These are phyloP conservation scores for Jasminum sambac DNA, from an alignment of 257 asterid genomes.

Conservation along the genomic window DNA sequence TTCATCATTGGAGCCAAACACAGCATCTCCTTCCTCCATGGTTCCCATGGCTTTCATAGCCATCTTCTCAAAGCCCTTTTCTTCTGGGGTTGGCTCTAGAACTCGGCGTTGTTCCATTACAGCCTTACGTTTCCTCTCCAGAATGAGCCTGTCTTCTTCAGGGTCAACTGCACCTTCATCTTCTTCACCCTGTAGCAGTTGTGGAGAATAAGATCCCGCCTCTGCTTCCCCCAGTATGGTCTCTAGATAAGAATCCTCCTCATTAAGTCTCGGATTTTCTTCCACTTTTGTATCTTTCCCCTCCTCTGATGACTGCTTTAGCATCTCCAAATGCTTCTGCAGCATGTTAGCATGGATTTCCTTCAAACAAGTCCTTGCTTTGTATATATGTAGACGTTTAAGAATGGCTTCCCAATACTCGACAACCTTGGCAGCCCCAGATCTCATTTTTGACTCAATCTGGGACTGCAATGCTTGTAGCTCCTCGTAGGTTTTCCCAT, in stretches of 20 bases:
- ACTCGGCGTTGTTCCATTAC: conserved; percentile 75
- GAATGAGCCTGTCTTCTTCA: conserved; percentile 77
- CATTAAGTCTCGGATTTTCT: conserved; percentile 32
- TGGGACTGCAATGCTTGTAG: conserved; percentile 61
- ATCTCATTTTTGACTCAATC: conserved; percentile 82
- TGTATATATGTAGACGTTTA: conserved; percentile 80
- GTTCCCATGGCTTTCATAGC: conserved; percentile 88
- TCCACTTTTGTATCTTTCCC: conserved; percentile 37
- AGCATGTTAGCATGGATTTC: conserved; percentile 82
- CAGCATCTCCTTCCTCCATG: conserved; percentile 87
- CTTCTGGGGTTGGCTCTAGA: conserved; percentile 68
- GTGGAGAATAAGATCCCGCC: conserved; percentile 83
- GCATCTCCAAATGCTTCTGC: conserved; percentile 36
- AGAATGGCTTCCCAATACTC: conserved; percentile 95
- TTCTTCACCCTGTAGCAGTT: conserved; percentile 69
- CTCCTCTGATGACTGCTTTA: conserved; percentile 64
- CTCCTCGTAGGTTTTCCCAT: conserved; percentile 68
- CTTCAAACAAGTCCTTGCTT: conserved; percentile 90
- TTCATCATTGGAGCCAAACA: conserved; percentile 79
- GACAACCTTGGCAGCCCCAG: conserved; percentile 91
- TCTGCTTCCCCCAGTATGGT: conserved; percentile 47
- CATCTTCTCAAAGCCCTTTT: conserved; percentile 69
- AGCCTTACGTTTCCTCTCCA: conserved; percentile 80
- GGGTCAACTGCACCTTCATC: conserved; percentile 91
- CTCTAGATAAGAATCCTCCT: conserved; percentile 47